These are phyloP conservation scores for Mariannaea sp. DNA, from an alignment of 2,329 filamentous ascomycete genomes.

Conservation along the genomic window DNA sequence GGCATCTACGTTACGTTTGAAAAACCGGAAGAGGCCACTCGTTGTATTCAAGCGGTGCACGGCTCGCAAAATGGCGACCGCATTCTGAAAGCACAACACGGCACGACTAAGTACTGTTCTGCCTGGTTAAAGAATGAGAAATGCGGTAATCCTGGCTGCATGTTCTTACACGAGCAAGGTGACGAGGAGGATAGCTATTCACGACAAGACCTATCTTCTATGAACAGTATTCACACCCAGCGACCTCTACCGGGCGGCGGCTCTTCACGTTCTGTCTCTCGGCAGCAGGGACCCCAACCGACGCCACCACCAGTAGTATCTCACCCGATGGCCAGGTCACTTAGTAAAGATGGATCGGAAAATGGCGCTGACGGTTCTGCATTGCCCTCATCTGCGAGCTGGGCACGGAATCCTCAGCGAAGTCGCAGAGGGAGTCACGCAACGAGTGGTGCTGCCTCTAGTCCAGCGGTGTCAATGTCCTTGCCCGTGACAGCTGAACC, in stretches of 20 bases:
- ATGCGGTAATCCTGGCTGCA: conserved; percentile 95
- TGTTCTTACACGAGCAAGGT: conserved; percentile 97
- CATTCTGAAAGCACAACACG: conserved; percentile 75
- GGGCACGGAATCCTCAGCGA: conserved; percentile 75
- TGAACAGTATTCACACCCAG: conserved; percentile 87
- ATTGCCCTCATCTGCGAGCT: conserved; percentile 91
- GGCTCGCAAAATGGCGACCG: conserved; percentile 90
- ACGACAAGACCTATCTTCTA: conserved; percentile 88
- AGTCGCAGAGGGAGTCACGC: conserved; percentile 78
- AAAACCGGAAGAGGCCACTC: conserved; percentile 84
- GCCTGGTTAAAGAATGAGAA: conserved; percentile 93
- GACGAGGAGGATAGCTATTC: conserved; percentile 98
- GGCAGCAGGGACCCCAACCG: conserved; percentile 52
- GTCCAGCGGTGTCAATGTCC: conserved; percentile 72
- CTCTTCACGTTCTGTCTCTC: conserved; percentile 58
- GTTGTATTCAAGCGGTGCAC: conserved; percentile 90
- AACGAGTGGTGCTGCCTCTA: conserved; percentile 80
- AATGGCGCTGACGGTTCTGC: conserved; percentile 80
- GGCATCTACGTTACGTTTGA: conserved; percentile 99
- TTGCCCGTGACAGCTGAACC: conserved; percentile 59
- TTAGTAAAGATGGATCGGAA: conserved; percentile 77
- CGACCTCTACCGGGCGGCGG: conserved; percentile 63
- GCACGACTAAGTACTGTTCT: conserved; percentile 98
- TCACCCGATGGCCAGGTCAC: conserved; percentile 73
- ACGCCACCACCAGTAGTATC: conserved; percentile 48